These are phyloP conservation scores for Fusarium buharicum DNA, from an alignment of 2,329 filamentous ascomycete genomes.

Conservation along the genomic window DNA sequence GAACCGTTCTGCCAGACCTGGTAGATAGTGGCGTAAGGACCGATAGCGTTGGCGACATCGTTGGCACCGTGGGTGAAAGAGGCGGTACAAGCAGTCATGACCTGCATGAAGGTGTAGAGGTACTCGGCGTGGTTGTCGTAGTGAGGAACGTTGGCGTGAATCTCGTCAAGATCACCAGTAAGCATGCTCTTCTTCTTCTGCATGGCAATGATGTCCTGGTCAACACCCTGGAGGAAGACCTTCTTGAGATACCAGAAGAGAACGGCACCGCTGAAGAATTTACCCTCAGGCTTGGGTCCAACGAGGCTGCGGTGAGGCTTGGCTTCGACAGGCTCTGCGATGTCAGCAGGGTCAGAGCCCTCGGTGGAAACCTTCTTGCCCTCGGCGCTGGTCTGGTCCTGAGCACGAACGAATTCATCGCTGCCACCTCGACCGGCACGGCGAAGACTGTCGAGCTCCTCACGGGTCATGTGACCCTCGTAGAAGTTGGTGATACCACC, in stretches of 20 bases:
- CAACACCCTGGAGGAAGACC: conserved; percentile 40
- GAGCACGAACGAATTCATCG: conserved; percentile 40
- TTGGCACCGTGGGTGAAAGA: conserved; percentile 75
- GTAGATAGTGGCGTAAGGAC: conserved; percentile 71
- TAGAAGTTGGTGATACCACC: conserved; percentile 65
- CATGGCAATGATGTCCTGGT: conserved; percentile 45
- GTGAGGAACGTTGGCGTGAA: conserved; percentile 67
- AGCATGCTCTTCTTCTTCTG: conserved; percentile 59
- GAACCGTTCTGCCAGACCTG: conserved; percentile 65
- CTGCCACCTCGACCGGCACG: conserved; percentile 46
- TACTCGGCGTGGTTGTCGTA: conserved; percentile 69
- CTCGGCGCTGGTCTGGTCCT: conserved; percentile 27
- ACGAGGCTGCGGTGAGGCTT: conserved; percentile 36
- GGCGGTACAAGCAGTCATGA: conserved; percentile 70
- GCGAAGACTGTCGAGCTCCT: conserved; percentile 58
- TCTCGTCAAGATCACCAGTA: conserved; percentile 62
- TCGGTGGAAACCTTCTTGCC: conserved; percentile 39
- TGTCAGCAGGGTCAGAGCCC: neutral
- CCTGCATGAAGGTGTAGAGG: conserved; percentile 69
- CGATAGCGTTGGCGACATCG: conserved; percentile 71
- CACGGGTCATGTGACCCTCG: conserved; percentile 63
- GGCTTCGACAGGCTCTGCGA: conserved; percentile 15
- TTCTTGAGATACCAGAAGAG: conserved; percentile 45
- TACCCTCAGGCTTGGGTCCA: conserved; percentile 37
- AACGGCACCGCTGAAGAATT: conserved; percentile 11